These are phyloP conservation scores for Termitomyces sp. DNA, from an alignment of 768 basidiomycete genomes.

Conservation along the genomic window DNA sequence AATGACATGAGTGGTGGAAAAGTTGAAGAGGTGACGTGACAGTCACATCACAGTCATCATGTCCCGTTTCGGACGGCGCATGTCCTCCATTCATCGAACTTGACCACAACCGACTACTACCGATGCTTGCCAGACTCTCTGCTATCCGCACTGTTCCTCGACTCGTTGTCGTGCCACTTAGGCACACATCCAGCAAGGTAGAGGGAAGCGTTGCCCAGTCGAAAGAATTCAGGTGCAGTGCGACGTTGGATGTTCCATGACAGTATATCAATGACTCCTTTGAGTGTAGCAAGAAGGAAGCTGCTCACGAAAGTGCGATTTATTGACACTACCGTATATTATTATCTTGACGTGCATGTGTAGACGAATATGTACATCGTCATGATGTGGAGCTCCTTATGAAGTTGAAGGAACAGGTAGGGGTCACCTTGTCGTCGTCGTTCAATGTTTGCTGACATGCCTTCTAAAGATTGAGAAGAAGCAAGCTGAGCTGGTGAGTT, in stretches of 20 bases:
- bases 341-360: conserved; percentile 7
- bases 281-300: conserved; percentile 63
- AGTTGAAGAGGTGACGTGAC: conserved; percentile 48
- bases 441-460: background rate
- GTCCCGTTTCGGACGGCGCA: conserved; percentile 19
- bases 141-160: conserved; percentile 43
- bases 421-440: conserved; percentile 13
- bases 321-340: background rate
- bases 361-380: conserved; percentile 63
- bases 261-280: conserved; percentile 17
- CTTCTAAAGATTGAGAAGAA: conserved; percentile 32
- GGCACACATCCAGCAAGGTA: conserved; percentile 37
- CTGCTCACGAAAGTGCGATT: conserved; percentile 53
- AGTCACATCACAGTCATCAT: conserved; percentile 26
- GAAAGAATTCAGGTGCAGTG: conserved; percentile 56
- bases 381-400: conserved; percentile 57
- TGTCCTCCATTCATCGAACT: conserved; percentile 11
- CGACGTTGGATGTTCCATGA: conserved; percentile 20
- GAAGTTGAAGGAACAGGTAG: conserved; percentile 59
- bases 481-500: conserved; percentile 33
- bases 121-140: conserved; percentile 43
- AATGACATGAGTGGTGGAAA: conserved; percentile 62
- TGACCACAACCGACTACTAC: conserved; percentile 16
- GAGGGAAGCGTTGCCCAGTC: conserved; percentile 65
- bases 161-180: conserved; percentile 32